Evolutionary conservation across 345 rosid genomes (phyloP), one percentile per base, ranked within the genome.

Genomic region (Populus deltoides): DNA sequence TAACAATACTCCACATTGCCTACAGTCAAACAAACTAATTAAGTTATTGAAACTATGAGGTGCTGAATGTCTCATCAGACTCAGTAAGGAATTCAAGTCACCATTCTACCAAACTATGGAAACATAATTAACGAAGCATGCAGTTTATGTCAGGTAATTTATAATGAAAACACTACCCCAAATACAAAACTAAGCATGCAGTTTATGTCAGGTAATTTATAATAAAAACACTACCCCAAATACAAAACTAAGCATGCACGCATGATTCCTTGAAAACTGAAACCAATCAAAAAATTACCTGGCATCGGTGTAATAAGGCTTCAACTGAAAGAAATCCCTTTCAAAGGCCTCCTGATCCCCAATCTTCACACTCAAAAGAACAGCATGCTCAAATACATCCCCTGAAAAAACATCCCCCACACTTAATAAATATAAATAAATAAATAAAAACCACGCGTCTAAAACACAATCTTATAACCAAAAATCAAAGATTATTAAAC

Each of bases 281-380:
- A 43, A 69, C 11, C 29, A 17, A 45, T 41, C 35, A 15, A 73
- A n/a, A 39, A 77, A 59, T 86, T 82, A 95, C 99, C 96, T 80
- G 29, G 93, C 98, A 86, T 96, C 97, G 1, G 97, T 93, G 71
- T 93, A 93, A 76, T 92, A 92, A 2, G 98, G 97, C 86, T 96
- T 92, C 88, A 96, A 81, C 90, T 96, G 99, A 85, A 87, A 93
- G 85, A 92, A 96, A 83, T 96, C 94, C 76, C 98, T 89, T 90
- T 96, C 98, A 87, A 96, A 96, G 39, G 93, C 97, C 81, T 91
- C 97, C 85, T 96, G 97, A 82, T 96, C 97, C 87, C 92, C 99
- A 71, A 86, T 82, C 88, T 90, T 90, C 24, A 96, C 97, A 61
- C 98, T 91, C 5, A 96, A 85, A 70, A 96, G 93, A 74, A 93